Conservation (phyloP, 2,329 filamentous ascomycete species). For the Penicillium glabrum region DNA sequence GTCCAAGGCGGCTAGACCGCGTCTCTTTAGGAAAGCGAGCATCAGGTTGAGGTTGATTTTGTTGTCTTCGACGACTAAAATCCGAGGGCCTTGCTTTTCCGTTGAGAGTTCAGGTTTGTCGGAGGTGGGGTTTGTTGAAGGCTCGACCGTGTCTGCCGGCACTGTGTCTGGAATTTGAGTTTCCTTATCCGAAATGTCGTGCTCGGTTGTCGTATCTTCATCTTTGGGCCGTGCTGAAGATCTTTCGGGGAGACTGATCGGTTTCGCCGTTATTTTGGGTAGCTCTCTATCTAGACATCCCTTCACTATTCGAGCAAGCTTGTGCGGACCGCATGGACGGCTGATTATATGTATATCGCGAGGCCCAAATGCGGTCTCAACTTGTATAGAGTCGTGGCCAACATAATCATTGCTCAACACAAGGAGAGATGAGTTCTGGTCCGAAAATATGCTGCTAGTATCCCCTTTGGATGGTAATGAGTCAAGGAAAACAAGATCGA, state of each 20-base stretch:
- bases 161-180: background rate
- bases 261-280: background rate
- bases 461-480: conserved; percentile 22
- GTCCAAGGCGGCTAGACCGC: conserved; percentile 30
- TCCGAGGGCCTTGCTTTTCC: conserved; percentile 18
- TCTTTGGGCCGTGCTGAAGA: background rate
- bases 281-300: background rate
- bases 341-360: conserved; percentile 1
- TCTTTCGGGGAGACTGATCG: background rate
- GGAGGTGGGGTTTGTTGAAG: background rate
- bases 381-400: conserved; percentile 26
- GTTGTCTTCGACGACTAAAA: conserved; percentile 47
- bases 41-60: conserved; percentile 44
- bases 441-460: background rate
- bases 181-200: background rate
- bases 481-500: conserved; percentile 33
- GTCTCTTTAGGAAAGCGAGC: conserved; percentile 9
- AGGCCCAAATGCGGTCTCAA: conserved; percentile 17
- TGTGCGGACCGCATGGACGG: conserved; percentile 6
- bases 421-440: conserved; percentile 26
- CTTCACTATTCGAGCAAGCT: conserved; percentile 3
- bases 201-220: background rate
- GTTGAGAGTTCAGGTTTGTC: background rate
- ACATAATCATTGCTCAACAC: conserved; percentile 36
- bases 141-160: background rate